phyloP scores from a whole-genome alignment of 2,329 filamentous ascomycete genomes.

The Ophiostoma novo-ulmi region DNA sequence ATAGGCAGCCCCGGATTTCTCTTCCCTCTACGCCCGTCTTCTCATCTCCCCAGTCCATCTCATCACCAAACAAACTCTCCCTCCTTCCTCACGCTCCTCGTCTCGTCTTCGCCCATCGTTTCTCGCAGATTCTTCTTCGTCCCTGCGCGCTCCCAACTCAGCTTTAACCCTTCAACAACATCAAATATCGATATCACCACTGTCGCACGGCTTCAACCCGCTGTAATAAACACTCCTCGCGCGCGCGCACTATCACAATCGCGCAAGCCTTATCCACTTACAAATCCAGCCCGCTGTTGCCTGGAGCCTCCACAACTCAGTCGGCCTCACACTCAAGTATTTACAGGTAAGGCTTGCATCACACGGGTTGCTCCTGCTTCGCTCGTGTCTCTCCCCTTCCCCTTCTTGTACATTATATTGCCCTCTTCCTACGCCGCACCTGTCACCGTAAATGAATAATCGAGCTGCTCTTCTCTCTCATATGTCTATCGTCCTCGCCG shows the following conservation, averaged over 20 bases:
- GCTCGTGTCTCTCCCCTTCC: neutral
- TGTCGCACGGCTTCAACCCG: slow-evolving; percentile 1
- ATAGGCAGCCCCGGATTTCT: slow-evolving; percentile 15
- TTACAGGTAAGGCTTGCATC: slow-evolving; percentile 2
- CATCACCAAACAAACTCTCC: slow-evolving; percentile 4
- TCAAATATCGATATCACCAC: neutral
- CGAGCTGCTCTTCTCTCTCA: neutral
- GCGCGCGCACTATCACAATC: neutral
- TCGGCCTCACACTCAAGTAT: slow-evolving; percentile 3
- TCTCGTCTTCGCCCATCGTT: neutral
- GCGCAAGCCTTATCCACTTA: slow-evolving; percentile 11
- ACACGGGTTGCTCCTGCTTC: neutral
- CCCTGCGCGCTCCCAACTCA: neutral
- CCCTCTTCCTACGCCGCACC: neutral
- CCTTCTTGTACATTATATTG: neutral
- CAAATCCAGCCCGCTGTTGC: slow-evolving; percentile 13
- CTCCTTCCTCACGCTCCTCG: slow-evolving; percentile 1
- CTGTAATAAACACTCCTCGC: neutral
- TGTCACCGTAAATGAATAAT: neutral
- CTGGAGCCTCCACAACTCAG: slow-evolving; percentile 8
- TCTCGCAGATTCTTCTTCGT: neutral
- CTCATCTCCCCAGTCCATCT: slow-evolving; percentile 4
- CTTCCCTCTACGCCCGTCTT: neutral
- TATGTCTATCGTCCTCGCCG: neutral
- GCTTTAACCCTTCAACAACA: neutral